Percentiles rank a stretch among this genome's conserved stretches.
Evolutionary conservation across 176 grass and related monocot genomes (phyloP).

Genomic region (Eragrostis curvula): DNA sequence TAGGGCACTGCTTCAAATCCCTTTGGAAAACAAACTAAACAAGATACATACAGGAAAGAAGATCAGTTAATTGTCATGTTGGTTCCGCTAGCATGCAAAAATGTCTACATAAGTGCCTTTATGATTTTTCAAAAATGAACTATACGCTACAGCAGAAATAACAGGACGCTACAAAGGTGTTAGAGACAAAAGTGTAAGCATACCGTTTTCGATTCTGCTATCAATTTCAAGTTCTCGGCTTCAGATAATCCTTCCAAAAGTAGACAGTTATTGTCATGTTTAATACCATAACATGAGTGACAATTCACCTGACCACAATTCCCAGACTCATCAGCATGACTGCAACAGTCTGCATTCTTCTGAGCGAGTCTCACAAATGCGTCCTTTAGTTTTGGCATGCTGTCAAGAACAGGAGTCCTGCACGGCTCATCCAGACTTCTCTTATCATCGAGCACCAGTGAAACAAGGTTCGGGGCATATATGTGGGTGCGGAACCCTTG

Average conservation of each 20-base stretch:
- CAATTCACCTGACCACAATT: background rate
- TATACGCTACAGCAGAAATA: background rate
- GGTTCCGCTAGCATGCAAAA: background rate
- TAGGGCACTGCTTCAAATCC: constrained; percentile 30
- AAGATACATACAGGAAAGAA: background rate
- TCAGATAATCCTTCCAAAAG: constrained; percentile 9
- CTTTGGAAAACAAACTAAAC: constrained; percentile 32
- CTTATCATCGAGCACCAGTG: background rate
- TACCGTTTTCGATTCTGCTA: background rate
- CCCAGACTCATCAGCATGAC: background rate
- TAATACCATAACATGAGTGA: background rate
- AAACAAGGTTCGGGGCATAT: background rate
- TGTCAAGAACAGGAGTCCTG: constrained; percentile 4
- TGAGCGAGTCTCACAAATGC: background rate
- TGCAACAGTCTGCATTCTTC: background rate
- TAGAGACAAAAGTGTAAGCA: background rate
- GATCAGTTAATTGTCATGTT: background rate
- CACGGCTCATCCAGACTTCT: background rate
- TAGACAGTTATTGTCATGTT: background rate
- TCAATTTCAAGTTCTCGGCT: background rate
- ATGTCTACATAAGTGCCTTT: background rate
- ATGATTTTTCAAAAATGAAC: background rate
- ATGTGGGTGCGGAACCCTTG: background rate
- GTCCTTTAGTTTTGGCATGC: background rate
- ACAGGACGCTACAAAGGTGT: background rate